phyloP scores from a whole-genome alignment of 371 early-diverging fungal genomes.

The Apophysomyces elegans region DNA sequence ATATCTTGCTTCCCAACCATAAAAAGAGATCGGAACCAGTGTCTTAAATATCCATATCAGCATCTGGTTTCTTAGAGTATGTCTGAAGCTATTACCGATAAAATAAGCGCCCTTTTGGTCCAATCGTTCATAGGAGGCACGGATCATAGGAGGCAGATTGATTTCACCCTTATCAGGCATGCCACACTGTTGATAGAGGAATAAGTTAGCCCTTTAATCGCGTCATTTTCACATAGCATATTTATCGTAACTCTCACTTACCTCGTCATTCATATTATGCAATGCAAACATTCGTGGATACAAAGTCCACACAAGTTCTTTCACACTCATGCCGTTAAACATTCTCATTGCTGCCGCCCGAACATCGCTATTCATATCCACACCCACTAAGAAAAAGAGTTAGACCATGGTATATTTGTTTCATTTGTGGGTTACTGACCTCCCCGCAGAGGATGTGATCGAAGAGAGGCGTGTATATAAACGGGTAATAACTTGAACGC shows the following conservation, averaged over 20 bases:
- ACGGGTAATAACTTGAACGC: constrained; percentile 95
- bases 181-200: constrained; percentile 29
- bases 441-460: constrained; percentile 77
- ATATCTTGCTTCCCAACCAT: constrained; percentile 86
- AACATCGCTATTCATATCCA: constrained; percentile 72
- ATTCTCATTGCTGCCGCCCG: constrained; percentile 81
- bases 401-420: neutral
- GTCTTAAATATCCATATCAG: constrained; percentile 53
- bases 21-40: constrained; percentile 79
- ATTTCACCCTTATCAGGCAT: constrained; percentile 46
- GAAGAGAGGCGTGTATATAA: constrained; percentile 82
- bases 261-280: constrained; percentile 65
- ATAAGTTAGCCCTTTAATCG: too few species aligned
- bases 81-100: constrained; percentile 24
- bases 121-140: constrained; percentile 81
- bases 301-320: constrained; percentile 74
- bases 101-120: constrained; percentile 78
- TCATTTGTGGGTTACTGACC: constrained; percentile 36
- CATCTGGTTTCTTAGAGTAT: neutral
- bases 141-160: constrained; percentile 69
- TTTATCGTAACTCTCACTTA: constrained; percentile 24
- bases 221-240: neutral
- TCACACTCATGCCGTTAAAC: constrained; percentile 76
- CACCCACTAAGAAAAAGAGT: constrained; percentile 39
- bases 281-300: constrained; percentile 88